Base-by-base conservation (phyloP, 139 green algal species). In the Edaphochlamys debaryana region DNA sequence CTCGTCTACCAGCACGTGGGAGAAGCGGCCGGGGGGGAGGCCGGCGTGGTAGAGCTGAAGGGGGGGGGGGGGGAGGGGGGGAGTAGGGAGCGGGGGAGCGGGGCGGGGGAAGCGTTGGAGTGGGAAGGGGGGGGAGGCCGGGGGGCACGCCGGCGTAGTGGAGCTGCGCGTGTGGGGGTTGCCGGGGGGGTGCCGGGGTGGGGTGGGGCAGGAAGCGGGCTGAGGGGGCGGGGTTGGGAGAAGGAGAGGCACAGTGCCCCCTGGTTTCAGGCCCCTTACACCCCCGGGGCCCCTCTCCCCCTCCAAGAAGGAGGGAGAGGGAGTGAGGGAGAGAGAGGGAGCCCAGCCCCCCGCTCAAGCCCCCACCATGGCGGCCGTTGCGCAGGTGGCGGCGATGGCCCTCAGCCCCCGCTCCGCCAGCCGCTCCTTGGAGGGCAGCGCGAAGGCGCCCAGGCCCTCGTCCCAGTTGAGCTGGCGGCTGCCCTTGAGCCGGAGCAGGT, bases 1-100 rank as follows among this genome's bases (percentile, higher is more conserved):
- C 77, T 93, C 90, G 67, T 93, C 90, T n/a, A 93, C 72, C 37
- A 92, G 70, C 25, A 92, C 45, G 79, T 92, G 87, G 37, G 42
- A 88, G 80, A 93, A 93, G 71, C 82, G 87, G 79, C 80, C 84
- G 29, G 67, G 11, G 8, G 80, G 67, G 6, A 92, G 37, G 9
- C 89, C 89, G n/a, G 71, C 84, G 30, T 80, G 68, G 40, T 89
- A 76, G 54, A 92, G 67, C 89, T 92, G 87, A 30, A 41, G 30
- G 69, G 19, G 60, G 22, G 67, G 29, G 66, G 38, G 63, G 5
- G 58, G 50, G 32, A 20, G 27, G 42, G 8, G 15, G 36, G 60
- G 71, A 54, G 45, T 48, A 6, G 37, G 60, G 48, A 81, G 54
- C 74, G 22, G 30, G n/a, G n/a, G n/a, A n/a, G n/a, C n/a, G n/a